Evolutionary conservation across 179 eudicot genomes (phyloP).

Genomic region (Heliamphora pulchella): DNA sequence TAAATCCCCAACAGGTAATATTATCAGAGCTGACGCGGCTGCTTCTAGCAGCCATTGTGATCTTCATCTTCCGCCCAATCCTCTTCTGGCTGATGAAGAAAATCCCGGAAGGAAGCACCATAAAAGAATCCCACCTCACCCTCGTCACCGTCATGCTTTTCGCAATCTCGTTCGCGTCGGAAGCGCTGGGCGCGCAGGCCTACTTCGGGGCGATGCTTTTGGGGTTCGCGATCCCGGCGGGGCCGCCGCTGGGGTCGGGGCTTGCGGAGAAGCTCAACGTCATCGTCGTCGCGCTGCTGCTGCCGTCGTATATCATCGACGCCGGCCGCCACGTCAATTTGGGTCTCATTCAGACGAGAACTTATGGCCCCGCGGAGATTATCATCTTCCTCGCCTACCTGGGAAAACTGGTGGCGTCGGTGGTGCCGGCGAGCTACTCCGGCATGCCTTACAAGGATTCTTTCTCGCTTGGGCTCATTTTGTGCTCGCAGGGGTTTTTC

Average conservation of each 20-base stretch:
- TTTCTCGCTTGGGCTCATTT: constrained; percentile 14
- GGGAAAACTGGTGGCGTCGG: constrained; percentile 15
- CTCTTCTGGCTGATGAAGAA: not conserved
- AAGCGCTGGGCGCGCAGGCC: not conserved
- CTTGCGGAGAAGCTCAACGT: not conserved
- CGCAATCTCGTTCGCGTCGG: not conserved
- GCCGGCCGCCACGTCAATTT: constrained; percentile 7
- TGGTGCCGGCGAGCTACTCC: not conserved
- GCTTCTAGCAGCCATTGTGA: too few relatives aligned
- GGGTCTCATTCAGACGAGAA: not conserved
- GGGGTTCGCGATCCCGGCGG: constrained; percentile 9
- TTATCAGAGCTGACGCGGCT: too few relatives aligned
- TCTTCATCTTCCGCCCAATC: not conserved
- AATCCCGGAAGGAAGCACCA: constrained; percentile 6
- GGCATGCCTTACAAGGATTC: constrained; percentile 17
- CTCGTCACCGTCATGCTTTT: not conserved
- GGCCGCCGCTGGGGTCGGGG: constrained; percentile 12
- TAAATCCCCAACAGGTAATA: too few relatives aligned
- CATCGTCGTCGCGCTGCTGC: not conserved
- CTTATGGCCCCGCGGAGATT: not conserved
- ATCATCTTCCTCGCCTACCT: not conserved
- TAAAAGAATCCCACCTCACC: not conserved
- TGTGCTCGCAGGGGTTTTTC: constrained; percentile 25
- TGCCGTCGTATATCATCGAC: constrained; percentile 11
- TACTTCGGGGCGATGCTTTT: not conserved